Evolutionary conservation across 495 filamentous ascomycete species (phyloP), one percentile per base, ranked within the genome.

Genomic region (Podospora pseudoanserina): DNA sequence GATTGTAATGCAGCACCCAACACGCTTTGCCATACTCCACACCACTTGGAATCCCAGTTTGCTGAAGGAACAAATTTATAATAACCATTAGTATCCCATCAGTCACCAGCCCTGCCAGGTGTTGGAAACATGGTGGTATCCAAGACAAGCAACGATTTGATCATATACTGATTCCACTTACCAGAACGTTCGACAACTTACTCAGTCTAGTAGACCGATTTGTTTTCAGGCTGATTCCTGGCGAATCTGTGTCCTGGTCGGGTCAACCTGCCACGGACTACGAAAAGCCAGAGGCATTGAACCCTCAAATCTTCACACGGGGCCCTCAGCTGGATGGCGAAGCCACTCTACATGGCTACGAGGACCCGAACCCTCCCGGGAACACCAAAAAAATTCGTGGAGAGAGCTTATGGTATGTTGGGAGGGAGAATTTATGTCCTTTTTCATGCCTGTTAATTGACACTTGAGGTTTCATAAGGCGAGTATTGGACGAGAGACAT

Each of bases 401-500:
- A 0, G 74, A 78, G 32, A 73, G 71, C 61, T 67, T 79, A 9
- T 79, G 78, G 78, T 49, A 16, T 49, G 39, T 9, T 49, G 39
- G 13, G 2, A 11, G 15, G 15, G 7, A 49, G 39, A 49, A 13
- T 49, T 3, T 3, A 1, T 49, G 39, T 16, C 13, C 30, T 49
- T 5, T 11, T 49, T 49, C 39, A 16, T 11, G 39, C 2, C 5
- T 5, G 39, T 11, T 49, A 49, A 49, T 49, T 49, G 2, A 16
- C 2, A 5, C 30, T 32, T 32, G 30, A 11, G 7, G 39, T 3
- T 49, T 16, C 2, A 49, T 16, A 49, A 49, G 39, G 39, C 72
- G 78, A 68, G 73, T 75, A 3, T 69, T 80, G 32, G 71, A 73
- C 27, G 78, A 80, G 64, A 71, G 78, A 32, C 78, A 80, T 61